Evolutionary conservation across 2,329 filamentous ascomycete species (phyloP).

Genomic region (Endocalyx cinctus): DNA sequence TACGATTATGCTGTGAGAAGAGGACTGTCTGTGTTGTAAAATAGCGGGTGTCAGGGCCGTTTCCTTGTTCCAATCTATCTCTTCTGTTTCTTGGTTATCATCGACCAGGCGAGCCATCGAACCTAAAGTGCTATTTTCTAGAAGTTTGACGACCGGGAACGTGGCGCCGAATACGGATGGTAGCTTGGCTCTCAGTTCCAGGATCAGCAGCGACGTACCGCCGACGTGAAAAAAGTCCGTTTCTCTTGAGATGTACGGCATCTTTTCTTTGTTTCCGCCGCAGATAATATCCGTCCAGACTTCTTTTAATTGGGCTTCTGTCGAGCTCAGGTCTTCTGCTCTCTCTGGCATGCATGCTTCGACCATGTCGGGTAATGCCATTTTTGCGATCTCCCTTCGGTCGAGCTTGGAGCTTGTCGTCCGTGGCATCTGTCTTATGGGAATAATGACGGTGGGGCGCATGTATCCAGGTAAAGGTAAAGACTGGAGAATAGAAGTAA

Average conservation of each 20-base stretch:
- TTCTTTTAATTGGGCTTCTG: slow-evolving; percentile 1
- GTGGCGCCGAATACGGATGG: slow-evolving; percentile 3
- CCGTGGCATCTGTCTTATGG: slow-evolving; percentile 7
- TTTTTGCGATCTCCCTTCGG: slow-evolving; percentile 3
- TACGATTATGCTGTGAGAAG: slow-evolving; percentile 4
- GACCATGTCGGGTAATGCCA: slow-evolving; percentile 6
- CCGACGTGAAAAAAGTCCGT: slow-evolving; percentile 19
- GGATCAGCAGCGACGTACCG: slow-evolving; percentile 15
- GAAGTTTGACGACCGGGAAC: slow-evolving; percentile 7
- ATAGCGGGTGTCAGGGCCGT: slow-evolving; percentile 7
- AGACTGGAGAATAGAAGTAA: slow-evolving; percentile 2
- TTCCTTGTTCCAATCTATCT: slow-evolving; percentile 13
- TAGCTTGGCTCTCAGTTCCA: slow-evolving; percentile 9
- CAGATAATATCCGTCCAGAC: slow-evolving; percentile 6
- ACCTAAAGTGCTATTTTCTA: slow-evolving; percentile 10
- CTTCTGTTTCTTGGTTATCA: not conserved
- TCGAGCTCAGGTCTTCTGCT: slow-evolving; percentile 4
- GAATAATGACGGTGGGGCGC: slow-evolving; percentile 4
- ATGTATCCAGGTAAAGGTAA: slow-evolving; percentile 13
- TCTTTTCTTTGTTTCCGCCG: not conserved
- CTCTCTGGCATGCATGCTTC: not conserved
- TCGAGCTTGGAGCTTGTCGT: slow-evolving; percentile 12
- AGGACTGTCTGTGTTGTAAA: too few species aligned
- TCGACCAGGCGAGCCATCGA: slow-evolving; percentile 11
- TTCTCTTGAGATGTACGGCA: slow-evolving; percentile 1